A percentile compares a stretch with the other conserved stretches of the same genome.
phyloP scores from a whole-genome alignment of 768 basidiomycete species.

The Suillus luteus region DNA sequence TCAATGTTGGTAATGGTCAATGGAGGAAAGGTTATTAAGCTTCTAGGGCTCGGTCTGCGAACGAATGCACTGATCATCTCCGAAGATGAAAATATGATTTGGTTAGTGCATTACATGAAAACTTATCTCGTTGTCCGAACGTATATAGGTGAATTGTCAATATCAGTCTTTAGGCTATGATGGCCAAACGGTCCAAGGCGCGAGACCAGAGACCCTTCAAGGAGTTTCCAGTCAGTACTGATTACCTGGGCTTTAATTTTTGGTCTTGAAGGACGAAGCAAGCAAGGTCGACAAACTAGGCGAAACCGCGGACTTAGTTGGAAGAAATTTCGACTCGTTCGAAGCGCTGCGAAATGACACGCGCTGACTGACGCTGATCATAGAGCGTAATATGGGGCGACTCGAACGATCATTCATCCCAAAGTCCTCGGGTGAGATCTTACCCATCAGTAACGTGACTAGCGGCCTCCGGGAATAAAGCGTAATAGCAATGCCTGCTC shows the following conservation, averaged over 20 bases:
- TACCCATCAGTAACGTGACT: background rate
- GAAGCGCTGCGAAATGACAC: background rate
- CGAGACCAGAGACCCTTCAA: background rate
- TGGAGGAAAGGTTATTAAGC: background rate
- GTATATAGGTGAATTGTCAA: background rate
- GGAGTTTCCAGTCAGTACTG: background rate
- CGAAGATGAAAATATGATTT: background rate
- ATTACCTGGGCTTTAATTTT: background rate
- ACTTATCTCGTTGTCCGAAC: background rate
- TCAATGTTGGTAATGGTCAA: background rate
- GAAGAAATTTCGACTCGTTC: background rate
- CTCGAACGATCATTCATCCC: background rate
- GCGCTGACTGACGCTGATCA: background rate
- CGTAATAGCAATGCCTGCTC: background rate
- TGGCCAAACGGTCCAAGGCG: background rate
- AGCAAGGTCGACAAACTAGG: background rate
- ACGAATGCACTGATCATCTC: background rate
- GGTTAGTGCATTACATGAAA: background rate
- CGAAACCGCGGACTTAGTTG: background rate
- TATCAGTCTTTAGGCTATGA: background rate
- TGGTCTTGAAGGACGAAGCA: too few relatives aligned
- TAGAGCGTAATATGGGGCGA: background rate
- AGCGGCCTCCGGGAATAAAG: background rate
- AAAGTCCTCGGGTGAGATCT: constrained; percentile 1
- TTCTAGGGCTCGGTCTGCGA: background rate